Conservation (phyloP, 2,329 filamentous ascomycete genomes). For the Trichoderma guizhouense region DNA sequence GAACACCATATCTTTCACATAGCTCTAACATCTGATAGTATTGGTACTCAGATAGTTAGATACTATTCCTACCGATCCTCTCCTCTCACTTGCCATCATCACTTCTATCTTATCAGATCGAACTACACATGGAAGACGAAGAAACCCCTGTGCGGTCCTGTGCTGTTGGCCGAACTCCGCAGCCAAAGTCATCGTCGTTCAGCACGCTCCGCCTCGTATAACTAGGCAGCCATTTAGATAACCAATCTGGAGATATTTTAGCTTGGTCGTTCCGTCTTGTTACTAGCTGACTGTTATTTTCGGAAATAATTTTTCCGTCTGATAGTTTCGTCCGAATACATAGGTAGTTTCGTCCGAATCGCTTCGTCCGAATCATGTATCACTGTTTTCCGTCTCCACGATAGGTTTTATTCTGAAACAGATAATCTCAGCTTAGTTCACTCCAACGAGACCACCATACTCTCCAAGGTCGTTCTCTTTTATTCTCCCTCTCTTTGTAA, state of each 20-base stretch:
- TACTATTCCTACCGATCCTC: background rate
- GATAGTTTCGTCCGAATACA: background rate
- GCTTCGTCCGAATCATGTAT: background rate
- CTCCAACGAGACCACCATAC: background rate
- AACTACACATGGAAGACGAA: background rate
- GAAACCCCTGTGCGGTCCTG: background rate
- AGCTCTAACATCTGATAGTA: background rate
- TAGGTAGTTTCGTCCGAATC: background rate
- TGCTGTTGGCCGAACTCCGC: background rate
- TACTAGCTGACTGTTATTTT: background rate
- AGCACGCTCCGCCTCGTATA: background rate
- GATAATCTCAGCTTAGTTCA: background rate
- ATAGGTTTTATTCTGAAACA: background rate
- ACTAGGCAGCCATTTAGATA: background rate
- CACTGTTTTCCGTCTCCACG: background rate
- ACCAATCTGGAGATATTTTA: background rate
- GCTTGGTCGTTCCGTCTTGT: too few species aligned
- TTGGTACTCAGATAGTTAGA: background rate
- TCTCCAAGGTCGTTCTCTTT: background rate
- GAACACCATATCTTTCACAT: background rate
- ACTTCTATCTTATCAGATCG: background rate
- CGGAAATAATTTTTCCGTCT: background rate
- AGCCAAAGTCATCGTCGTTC: background rate
- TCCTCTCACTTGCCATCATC: background rate
- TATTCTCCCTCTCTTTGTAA: background rate